phyloP scores from a whole-genome alignment of 2,329 filamentous ascomycete species.

The Clonostachys solani region DNA sequence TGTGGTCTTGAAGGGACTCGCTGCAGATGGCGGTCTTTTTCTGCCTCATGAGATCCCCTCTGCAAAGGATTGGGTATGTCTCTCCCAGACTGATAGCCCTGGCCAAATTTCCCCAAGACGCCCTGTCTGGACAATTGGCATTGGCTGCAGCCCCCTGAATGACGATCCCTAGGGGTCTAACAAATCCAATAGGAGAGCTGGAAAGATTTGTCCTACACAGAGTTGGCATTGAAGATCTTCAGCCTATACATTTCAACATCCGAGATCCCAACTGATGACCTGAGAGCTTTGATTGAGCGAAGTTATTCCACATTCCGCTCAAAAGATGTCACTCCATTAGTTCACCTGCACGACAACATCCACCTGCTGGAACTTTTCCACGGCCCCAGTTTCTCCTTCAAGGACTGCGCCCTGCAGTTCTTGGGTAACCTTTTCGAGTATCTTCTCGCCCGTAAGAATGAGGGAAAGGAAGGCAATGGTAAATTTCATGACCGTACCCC shows the following conservation, averaged over 20 bases:
- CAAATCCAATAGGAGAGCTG: slow-evolving; percentile 50
- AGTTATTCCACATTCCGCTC: slow-evolving; percentile 89
- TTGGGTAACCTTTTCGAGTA: slow-evolving; percentile 95
- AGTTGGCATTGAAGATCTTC: slow-evolving; percentile 81
- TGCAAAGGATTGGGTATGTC: slow-evolving; percentile 19
- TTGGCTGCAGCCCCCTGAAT: no score
- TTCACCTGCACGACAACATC: slow-evolving; percentile 71
- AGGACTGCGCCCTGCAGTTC: slow-evolving; percentile 91
- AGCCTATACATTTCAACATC: slow-evolving; percentile 79
- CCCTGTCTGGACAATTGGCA: no score
- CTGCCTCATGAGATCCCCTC: slow-evolving; percentile 78
- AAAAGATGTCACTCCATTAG: slow-evolving; percentile 71
- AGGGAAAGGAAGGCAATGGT: slow-evolving; percentile 58
- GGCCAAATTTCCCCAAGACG: no score
- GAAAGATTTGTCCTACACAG: slow-evolving; percentile 73
- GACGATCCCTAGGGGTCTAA: no score
- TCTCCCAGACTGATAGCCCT: neutral
- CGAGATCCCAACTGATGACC: slow-evolving; percentile 77
- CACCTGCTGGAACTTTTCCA: slow-evolving; percentile 94
- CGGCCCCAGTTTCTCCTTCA: slow-evolving; percentile 92
- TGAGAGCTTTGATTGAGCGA: slow-evolving; percentile 76
- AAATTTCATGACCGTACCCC: slow-evolving; percentile 10
- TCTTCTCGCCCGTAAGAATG: slow-evolving; percentile 71
- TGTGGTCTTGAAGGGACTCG: slow-evolving; percentile 84
- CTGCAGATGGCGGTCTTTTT: slow-evolving; percentile 82